These are phyloP conservation scores for Fraxinus latifolia DNA, from an alignment of 305 asterid genomes.

Conservation along the genomic window DNA sequence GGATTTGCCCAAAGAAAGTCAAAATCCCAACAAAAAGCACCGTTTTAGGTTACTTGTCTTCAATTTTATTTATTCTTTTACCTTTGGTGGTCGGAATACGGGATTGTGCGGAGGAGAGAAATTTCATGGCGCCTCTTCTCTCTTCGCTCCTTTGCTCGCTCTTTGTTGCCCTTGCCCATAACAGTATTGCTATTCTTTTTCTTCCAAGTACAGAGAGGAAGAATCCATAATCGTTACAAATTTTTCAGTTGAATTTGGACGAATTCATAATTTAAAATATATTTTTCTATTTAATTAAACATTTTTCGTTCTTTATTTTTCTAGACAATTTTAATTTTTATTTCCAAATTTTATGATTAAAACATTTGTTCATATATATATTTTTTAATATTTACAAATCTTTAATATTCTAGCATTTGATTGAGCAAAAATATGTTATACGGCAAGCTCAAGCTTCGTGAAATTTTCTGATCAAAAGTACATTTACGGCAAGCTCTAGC, in stretches of 20 bases:
- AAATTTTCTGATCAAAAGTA: too few relatives aligned
- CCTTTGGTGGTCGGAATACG: constrained; percentile 80
- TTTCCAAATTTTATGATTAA: too few relatives aligned
- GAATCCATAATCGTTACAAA: not conserved
- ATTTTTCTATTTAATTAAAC: not conserved
- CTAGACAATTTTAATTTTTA: not conserved
- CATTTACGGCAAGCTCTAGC: too few relatives aligned
- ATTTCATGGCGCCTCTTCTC: constrained; percentile 79
- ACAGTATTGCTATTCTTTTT: not conserved
- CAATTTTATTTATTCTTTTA: not conserved
- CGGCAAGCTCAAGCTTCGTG: too few relatives aligned
- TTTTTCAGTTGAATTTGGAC: not conserved
- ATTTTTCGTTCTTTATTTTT: not conserved
- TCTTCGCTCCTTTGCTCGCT: constrained; percentile 66
- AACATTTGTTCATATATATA: too few relatives aligned
- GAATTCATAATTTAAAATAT: not conserved
- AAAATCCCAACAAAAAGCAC: not conserved
- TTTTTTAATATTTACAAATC: too few relatives aligned
- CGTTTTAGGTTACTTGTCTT: not conserved
- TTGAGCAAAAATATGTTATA: too few relatives aligned
- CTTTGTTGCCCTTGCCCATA: constrained; percentile 51
- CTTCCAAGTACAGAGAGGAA: not conserved
- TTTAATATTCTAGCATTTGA: too few relatives aligned
- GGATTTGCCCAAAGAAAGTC: not conserved
- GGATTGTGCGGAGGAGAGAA: constrained; percentile 74